A percentile compares a stretch with the other conserved stretches of the same genome.
Conservation (phyloP, 352 stramenopile genomes). For the Globisporangium spinosum region DNA sequence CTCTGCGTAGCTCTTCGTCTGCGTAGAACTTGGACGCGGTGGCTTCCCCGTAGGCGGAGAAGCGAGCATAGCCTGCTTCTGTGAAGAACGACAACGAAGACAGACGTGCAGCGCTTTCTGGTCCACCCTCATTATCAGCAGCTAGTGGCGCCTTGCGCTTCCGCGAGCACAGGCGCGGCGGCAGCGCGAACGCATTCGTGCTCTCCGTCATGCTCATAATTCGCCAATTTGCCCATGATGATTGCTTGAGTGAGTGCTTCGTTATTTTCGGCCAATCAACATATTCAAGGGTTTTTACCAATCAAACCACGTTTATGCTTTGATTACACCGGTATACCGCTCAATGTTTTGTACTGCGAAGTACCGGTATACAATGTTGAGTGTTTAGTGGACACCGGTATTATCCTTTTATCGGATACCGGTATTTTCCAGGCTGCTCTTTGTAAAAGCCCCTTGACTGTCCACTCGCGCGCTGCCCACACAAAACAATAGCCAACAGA, state of each 20-base stretch:
- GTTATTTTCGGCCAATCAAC: conserved; percentile 19
- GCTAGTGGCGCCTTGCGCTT: conserved; percentile 31
- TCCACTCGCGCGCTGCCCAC: background rate
- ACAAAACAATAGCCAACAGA: background rate
- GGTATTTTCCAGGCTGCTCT: background rate
- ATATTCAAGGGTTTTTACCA: no score
- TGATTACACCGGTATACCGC: no score
- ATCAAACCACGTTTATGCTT: no score
- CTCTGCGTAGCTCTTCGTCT: conserved; percentile 24
- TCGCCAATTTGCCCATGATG: background rate
- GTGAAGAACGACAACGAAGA: conserved; percentile 30
- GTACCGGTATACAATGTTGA: no score
- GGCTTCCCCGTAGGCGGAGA: conserved; percentile 28
- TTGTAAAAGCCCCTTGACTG: background rate
- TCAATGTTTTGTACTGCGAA: no score
- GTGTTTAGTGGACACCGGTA: no score
- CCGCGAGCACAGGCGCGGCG: conserved; percentile 36
- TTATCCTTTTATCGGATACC: background rate
- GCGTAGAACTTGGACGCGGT: conserved; percentile 27
- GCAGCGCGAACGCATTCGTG: conserved; percentile 46
- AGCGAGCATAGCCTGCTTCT: conserved; percentile 31
- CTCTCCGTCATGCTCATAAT: conserved; percentile 12
- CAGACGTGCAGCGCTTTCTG: background rate
- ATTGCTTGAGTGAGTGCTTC: background rate
- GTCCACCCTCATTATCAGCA: background rate